Evolutionary conservation across 345 rosid genomes (phyloP), one percentile per base, ranked within the genome.

Genomic region (Citrus glauca): DNA sequence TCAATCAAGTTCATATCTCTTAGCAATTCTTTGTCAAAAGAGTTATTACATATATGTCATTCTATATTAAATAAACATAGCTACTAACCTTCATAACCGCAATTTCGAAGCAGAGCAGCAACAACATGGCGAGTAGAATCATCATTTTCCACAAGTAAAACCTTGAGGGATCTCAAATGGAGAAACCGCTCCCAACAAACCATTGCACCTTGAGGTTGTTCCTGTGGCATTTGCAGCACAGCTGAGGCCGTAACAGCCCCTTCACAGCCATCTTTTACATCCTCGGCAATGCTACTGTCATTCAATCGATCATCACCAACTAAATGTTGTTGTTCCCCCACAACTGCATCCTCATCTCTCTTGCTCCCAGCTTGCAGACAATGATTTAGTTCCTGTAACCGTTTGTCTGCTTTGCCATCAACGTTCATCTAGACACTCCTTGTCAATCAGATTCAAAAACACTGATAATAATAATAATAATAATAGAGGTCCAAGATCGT

Each of bases 161-260:
- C 95, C 82, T 87, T 91, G 56, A 92, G 82, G 30, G 94, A 86
- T 77, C 90, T 82, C 27, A 85, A 59, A 78, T 89, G 92, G 42
- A 94, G 95, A 86, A 92, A 94, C 83, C 85, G 85, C 86, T 94
- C 93, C 98, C 98, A 94, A 45, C 86, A 85, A 74, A 88, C 88
- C 69, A 73, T 80, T 7, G 85, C 76, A 7, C 79, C 79, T 45
- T 84, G 86, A 82, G 90, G 84, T 70, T 81, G 93, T 53, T 88
- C 86, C 84, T 65, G 87, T 3, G 76, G 69, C 45, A 87, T 73
- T 72, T 86, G 92, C 79, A 77, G 85, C 64, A 77, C 76, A 80
- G 64, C 66, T 32, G 88, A 82, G 81, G 76, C 81, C 66, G 78
- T 75, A 59, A 35, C 82, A 56, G 76, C 78, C 70, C 84, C 87